A percentile compares a stretch with the other conserved stretches of the same genome.
phyloP scores from a whole-genome alignment of 768 basidiomycete genomes.

The Amanita muscaria region DNA sequence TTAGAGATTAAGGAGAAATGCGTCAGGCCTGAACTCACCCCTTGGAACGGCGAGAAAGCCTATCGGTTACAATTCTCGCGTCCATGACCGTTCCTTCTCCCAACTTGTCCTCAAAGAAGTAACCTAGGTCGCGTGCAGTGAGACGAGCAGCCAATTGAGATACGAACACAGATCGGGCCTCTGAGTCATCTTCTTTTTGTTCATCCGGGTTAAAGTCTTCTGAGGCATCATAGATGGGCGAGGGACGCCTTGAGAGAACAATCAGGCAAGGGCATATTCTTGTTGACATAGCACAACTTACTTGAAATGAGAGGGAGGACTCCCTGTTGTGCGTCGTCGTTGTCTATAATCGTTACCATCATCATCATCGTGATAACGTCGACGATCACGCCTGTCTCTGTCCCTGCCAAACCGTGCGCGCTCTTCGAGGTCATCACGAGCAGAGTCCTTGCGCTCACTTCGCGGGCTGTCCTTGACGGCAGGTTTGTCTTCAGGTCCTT shows the following conservation, averaged over 20 bases:
- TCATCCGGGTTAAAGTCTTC: slow-evolving; percentile 83
- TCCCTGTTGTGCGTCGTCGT: slow-evolving; percentile 23
- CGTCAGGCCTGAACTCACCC: slow-evolving; percentile 48
- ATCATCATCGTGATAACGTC: slow-evolving; percentile 36
- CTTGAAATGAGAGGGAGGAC: slow-evolving; percentile 41
- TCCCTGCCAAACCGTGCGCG: slow-evolving; percentile 34
- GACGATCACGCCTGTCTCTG: slow-evolving; percentile 32
- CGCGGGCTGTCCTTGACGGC: slow-evolving; percentile 39
- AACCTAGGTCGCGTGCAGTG: slow-evolving; percentile 93
- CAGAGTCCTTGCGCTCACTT: slow-evolving; percentile 40
- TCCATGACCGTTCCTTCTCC: slow-evolving; percentile 93
- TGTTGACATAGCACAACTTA: slow-evolving; percentile 19
- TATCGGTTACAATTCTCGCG: slow-evolving; percentile 91
- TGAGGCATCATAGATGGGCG: slow-evolving; percentile 62
- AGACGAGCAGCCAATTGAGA: slow-evolving; percentile 96
- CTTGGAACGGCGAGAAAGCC: slow-evolving; percentile 93
- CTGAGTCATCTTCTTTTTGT: slow-evolving; percentile 90
- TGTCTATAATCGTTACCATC: slow-evolving; percentile 32
- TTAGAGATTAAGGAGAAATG: slow-evolving; percentile 3
- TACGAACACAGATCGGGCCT: slow-evolving; percentile 97
- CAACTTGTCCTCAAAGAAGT: slow-evolving; percentile 97
- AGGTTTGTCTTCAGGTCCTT: slow-evolving; percentile 40
- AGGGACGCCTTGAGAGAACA: slow-evolving; percentile 48
- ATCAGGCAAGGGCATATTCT: slow-evolving; percentile 8
- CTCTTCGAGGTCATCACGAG: slow-evolving; percentile 59